Evolutionary conservation across 345 rosid species (phyloP).

Genomic region (Syzygium aqueum): DNA sequence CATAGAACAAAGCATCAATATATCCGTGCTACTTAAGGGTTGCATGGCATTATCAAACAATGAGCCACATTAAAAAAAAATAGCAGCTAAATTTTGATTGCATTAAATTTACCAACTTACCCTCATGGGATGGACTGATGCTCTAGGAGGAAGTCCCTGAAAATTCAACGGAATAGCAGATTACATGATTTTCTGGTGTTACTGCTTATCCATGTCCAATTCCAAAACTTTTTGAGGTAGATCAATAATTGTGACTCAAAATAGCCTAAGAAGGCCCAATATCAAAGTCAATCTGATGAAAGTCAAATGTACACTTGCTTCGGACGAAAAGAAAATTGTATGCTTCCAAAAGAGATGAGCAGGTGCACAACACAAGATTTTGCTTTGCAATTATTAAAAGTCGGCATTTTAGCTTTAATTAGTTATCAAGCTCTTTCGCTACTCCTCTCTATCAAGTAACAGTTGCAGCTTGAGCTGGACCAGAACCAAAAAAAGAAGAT

Average conservation of each 20-base stretch:
- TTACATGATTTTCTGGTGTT: neutral
- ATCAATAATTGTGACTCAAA: neutral
- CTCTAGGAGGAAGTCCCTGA: constrained; percentile 98
- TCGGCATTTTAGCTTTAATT: neutral
- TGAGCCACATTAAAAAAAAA: constrained; percentile 4
- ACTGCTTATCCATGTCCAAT: neutral
- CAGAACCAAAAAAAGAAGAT: neutral
- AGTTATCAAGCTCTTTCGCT: neutral
- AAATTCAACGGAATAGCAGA: neutral
- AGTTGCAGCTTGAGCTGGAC: neutral
- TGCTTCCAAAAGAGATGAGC: neutral
- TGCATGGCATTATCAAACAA: neutral
- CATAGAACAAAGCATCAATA: neutral
- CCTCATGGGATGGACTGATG: constrained; percentile 99
- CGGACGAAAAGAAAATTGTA: neutral
- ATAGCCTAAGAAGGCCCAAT: neutral
- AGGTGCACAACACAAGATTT: neutral
- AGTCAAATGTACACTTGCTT: neutral
- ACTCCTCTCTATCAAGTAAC: neutral
- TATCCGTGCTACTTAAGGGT: neutral
- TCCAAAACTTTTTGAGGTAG: neutral
- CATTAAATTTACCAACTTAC: constrained; percentile 39
- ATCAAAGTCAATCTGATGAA: neutral
- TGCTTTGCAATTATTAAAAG: neutral
- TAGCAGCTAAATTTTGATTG: neutral